Evolutionary conservation across 306 rosid genomes (phyloP).

Genomic region (Cajanus cajan): DNA sequence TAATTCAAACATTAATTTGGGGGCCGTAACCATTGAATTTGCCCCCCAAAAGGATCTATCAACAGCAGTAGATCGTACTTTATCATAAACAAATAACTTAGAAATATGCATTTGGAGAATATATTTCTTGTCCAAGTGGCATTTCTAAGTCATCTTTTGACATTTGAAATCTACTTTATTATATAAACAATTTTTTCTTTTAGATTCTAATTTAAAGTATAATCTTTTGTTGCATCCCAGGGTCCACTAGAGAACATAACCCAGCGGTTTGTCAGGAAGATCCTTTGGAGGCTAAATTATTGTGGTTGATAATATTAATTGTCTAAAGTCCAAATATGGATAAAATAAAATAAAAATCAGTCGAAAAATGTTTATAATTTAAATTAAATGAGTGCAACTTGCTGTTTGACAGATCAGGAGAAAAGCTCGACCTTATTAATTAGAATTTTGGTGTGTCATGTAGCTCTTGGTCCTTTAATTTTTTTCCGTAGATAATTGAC

Average conservation of each 20-base stretch:
- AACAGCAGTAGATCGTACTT: background rate
- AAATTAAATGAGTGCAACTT: background rate
- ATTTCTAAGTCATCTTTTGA: slow-evolving; percentile 24
- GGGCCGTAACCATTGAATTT: background rate
- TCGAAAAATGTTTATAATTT: background rate
- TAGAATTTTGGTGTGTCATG: background rate
- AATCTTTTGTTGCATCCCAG: background rate
- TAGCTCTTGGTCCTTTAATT: background rate
- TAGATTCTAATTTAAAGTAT: background rate
- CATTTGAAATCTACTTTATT: slow-evolving; percentile 17
- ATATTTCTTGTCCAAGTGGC: slow-evolving; percentile 23
- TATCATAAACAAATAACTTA: background rate
- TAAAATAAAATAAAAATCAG: too few relatives aligned
- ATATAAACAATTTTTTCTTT: background rate
- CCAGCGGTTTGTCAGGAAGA: background rate
- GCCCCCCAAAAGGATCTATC: background rate
- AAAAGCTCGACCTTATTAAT: background rate
- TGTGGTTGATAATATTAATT: background rate
- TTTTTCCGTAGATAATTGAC: too few relatives aligned
- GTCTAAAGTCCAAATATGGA: background rate
- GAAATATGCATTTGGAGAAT: slow-evolving; percentile 14
- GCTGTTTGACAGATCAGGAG: slow-evolving; percentile 14
- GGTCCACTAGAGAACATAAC: slow-evolving; percentile 22
- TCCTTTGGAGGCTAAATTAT: background rate
- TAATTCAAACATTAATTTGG: background rate